A percentile compares a stretch with the other conserved stretches of the same genome.
phyloP scores from a whole-genome alignment of 1,284 basidiomycete genomes.

The Pholiota adiposa region DNA sequence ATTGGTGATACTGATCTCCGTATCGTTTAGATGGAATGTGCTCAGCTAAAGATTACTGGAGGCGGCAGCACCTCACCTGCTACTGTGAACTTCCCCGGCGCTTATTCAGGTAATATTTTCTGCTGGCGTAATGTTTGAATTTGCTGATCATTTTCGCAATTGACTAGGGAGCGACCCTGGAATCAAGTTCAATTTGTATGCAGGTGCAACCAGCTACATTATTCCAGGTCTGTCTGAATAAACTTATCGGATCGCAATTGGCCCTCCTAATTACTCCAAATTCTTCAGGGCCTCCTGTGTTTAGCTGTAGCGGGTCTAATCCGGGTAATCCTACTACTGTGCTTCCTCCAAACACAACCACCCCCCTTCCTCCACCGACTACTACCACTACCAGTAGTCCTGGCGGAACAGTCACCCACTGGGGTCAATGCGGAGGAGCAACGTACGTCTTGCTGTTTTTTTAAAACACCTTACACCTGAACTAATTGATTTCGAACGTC shows the following conservation, averaged over 20 bases:
- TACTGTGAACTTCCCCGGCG: slow-evolving; percentile 54
- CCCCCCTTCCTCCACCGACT: not conserved
- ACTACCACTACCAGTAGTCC: slow-evolving; percentile 19
- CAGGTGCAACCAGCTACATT: slow-evolving; percentile 42
- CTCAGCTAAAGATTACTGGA: slow-evolving; percentile 55
- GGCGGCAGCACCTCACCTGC: slow-evolving; percentile 49
- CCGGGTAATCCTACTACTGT: slow-evolving; percentile 3
- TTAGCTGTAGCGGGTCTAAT: slow-evolving; percentile 32
- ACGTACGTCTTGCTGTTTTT: slow-evolving; percentile 26
- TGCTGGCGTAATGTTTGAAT: not conserved
- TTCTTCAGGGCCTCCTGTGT: slow-evolving; percentile 33
- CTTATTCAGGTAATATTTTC: slow-evolving; percentile 37
- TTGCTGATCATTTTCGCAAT: not conserved
- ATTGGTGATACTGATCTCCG: not conserved
- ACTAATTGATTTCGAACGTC: no score
- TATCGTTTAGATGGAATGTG: slow-evolving; percentile 49
- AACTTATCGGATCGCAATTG: not conserved
- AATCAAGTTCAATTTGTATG: slow-evolving; percentile 51
- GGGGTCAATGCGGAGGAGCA: slow-evolving; percentile 42
- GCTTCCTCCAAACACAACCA: not conserved
- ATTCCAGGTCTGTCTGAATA: slow-evolving; percentile 37
- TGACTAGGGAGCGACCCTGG: slow-evolving; percentile 43
- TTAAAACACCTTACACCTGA: not conserved
- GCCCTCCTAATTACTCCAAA: not conserved
- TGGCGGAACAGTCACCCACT: slow-evolving; percentile 36